Evolutionary conservation across 2,329 filamentous ascomycete genomes (phyloP).

Genomic region (Aspergillus quadricinctus): DNA sequence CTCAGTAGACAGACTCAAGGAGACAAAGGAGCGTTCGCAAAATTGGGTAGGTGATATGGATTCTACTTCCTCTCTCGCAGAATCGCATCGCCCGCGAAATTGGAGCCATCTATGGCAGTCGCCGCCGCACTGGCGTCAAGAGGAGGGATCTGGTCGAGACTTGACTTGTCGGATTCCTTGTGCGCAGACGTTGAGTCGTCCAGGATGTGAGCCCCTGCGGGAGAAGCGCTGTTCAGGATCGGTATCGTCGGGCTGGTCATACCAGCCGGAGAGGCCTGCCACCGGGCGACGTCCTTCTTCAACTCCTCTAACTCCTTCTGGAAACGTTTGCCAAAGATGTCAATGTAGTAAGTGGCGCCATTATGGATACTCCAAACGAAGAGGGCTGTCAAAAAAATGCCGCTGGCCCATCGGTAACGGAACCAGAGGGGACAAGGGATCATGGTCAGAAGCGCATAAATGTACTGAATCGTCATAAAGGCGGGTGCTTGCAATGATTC

Average conservation of each 20-base stretch:
- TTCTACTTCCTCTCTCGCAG: conserved; percentile 24
- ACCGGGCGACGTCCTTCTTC: conserved; percentile 82
- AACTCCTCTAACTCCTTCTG: conserved; percentile 91
- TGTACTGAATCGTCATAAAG: conserved; percentile 96
- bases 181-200: conserved; percentile 14
- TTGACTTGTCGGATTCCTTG: conserved; percentile 20
- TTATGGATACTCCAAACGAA: conserved; percentile 97
- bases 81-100: conserved; percentile 4
- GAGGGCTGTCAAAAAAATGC: conserved; percentile 70
- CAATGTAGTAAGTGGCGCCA: conserved; percentile 95
- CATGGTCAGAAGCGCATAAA: conserved; percentile 88
- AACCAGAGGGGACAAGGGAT: conserved; percentile 94
- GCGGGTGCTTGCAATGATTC: conserved; percentile 72
- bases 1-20: conserved; percentile 3
- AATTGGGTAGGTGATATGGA: background rate
- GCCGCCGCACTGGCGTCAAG: conserved; percentile 28
- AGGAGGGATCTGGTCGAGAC: conserved; percentile 34
- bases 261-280: conserved; percentile 56
- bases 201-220: conserved; percentile 16
- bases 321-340: conserved; percentile 94
- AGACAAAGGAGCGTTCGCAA: background rate
- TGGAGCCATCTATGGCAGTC: conserved; percentile 20
- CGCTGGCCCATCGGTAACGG: conserved; percentile 75
- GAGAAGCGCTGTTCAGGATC: conserved; percentile 19
- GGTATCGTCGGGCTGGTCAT: conserved; percentile 26